Evolutionary conservation across 257 asterid genomes (phyloP).

Genomic region (Gardenia jasminoides): DNA sequence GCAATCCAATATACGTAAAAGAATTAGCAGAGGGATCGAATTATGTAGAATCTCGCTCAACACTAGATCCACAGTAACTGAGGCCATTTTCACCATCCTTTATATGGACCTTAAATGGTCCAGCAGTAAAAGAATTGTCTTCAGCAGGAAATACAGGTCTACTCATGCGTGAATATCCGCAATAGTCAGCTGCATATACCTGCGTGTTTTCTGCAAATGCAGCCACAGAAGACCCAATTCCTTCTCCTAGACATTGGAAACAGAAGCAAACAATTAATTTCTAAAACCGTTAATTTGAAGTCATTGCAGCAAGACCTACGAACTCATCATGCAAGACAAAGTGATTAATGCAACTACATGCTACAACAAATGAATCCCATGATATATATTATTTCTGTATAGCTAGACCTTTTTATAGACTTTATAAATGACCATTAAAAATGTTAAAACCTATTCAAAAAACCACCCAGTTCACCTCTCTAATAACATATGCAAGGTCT

Average conservation of each 20-base stretch:
- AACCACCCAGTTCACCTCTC: not conserved
- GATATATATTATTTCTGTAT: not conserved
- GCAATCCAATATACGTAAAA: not conserved
- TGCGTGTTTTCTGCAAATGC: constrained; percentile 29
- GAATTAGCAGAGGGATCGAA: not conserved
- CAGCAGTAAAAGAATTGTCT: constrained; percentile 41
- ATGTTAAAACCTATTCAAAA: not conserved
- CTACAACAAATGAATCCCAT: too few species aligned
- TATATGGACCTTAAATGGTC: constrained; percentile 30
- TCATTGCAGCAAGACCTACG: not conserved
- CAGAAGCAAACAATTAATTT: not conserved
- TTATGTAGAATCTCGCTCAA: not conserved
- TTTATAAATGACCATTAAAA: not conserved
- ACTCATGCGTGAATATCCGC: constrained; percentile 47
- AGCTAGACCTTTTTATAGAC: too few species aligned
- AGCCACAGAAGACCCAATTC: constrained; percentile 61
- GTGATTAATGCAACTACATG: not conserved
- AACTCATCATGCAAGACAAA: not conserved
- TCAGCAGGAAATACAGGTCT: constrained; percentile 42
- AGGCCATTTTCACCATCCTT: constrained; percentile 20
- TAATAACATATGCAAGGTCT: too few species aligned
- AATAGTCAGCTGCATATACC: constrained; percentile 65
- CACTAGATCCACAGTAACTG: not conserved
- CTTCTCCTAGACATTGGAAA: constrained; percentile 60
- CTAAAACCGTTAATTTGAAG: not conserved